Base-by-base conservation (phyloP, 164 flowering plant species). In the Berberis thunbergii region DNA sequence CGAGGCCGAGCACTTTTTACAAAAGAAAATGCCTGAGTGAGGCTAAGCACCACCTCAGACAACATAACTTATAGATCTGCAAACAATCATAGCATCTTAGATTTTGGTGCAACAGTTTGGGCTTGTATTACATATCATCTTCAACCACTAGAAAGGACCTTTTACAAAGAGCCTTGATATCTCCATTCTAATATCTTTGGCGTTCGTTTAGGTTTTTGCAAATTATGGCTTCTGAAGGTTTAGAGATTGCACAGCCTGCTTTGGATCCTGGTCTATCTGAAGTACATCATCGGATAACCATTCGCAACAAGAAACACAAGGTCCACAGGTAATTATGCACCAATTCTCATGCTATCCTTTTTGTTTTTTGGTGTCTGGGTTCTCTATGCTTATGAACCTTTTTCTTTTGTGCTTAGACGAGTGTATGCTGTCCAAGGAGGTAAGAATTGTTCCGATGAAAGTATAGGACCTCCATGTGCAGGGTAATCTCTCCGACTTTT, bases 171-270 rank as follows among this genome's bases (percentile, higher is more conserved):
- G 26, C 26, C 26, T 26, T 26, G 26, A 26, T 26, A 26, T 26
- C 26, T 26, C 26, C 26, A 26, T 26, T 26, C 26, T 26, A 26
- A 26, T 26, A 26, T 26, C 26, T 26, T 26, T 26, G 26, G 26
- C 26, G 41, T 42, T 55, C 39, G 54, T 49, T 61, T 49, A 74
- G 77, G 69, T 74, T 61, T 57, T 68, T 74, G 77, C 49, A 62
- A 53, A 71, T 71, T 61, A 65, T 74, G 66, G 49, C 38, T 7
- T 64, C 74, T n/a, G 74, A 90, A 79, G 92, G 92, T 59, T 79
- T 90, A 59, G 87, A 87, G 75, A 90, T 90, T 71, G 83, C 97
- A 66, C 97, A 90, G 67, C 97, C 97, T 43, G 92, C 87, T 45
- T 86, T 90, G 50, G 95, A 86, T 73, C 71, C 77, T 4, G 63